These are phyloP conservation scores for Globisporangium uncinulatum DNA, from an alignment of 352 stramenopile genomes.

Conservation along the genomic window DNA sequence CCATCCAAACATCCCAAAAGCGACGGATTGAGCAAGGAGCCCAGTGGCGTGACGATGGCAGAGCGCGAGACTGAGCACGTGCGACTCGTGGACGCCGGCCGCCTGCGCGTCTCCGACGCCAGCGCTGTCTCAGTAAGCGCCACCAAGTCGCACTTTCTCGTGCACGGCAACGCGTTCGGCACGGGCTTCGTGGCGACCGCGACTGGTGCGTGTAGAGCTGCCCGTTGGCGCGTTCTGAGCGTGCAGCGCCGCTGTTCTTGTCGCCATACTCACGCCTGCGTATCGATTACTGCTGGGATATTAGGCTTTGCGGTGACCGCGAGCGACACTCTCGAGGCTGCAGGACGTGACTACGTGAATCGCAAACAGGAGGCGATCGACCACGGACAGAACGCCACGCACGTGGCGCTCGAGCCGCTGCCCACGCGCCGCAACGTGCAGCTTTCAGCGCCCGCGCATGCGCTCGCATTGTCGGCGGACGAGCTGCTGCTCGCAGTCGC, in stretches of 20 bases:
- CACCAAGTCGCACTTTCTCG: slow-evolving; percentile 43
- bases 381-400: slow-evolving; percentile 41
- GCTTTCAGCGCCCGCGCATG: slow-evolving; percentile 36
- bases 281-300: too few relatives aligned
- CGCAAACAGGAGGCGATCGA: slow-evolving; percentile 45
- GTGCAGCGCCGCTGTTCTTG: not conserved
- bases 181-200: slow-evolving; percentile 42
- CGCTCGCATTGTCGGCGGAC: slow-evolving; percentile 45
- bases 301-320: slow-evolving; percentile 43
- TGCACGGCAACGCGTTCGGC: slow-evolving; percentile 56
- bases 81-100: slow-evolving; percentile 65
- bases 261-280: not conserved
- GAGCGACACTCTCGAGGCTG: slow-evolving; percentile 26
- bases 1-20: too few relatives aligned
- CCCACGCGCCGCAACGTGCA: slow-evolving; percentile 27
- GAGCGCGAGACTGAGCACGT: slow-evolving; percentile 71
- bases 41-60: slow-evolving; percentile 12
- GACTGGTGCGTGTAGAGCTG: too few relatives aligned
- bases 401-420: slow-evolving; percentile 37
- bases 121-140: too few relatives aligned
- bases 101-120: slow-evolving; percentile 36
- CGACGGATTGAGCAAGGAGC: too few relatives aligned
- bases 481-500: slow-evolving; percentile 47
- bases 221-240: too few relatives aligned
- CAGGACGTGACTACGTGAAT: slow-evolving; percentile 36